These are phyloP conservation scores for Phaffia australis DNA, from an alignment of 768 basidiomycete genomes.

Conservation along the genomic window DNA sequence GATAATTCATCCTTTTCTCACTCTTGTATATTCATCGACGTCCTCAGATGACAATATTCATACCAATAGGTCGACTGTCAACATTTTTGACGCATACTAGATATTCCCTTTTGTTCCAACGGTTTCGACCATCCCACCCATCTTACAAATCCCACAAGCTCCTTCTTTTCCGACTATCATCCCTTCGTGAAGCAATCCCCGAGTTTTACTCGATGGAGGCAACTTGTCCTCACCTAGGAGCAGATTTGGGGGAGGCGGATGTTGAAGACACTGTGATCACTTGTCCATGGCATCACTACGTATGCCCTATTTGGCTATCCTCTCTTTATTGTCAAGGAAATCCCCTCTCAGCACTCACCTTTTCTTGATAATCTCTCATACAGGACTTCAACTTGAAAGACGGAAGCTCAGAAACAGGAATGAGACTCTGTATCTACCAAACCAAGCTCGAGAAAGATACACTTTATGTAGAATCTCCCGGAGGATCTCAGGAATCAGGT, in stretches of 20 bases:
- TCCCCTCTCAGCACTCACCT: too few species aligned
- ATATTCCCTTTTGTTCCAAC: slow-evolving; percentile 36
- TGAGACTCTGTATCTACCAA: slow-evolving; percentile 56
- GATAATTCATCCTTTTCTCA: too few species aligned
- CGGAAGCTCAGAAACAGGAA: slow-evolving; percentile 58
- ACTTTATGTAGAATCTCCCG: slow-evolving; percentile 55
- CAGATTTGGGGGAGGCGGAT: slow-evolving; percentile 49
- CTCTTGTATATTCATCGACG: too few species aligned
- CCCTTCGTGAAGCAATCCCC: slow-evolving; percentile 16
- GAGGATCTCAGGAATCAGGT: slow-evolving; percentile 40
- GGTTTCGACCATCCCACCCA: slow-evolving; percentile 51
- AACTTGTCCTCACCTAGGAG: slow-evolving; percentile 67
- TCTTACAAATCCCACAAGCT: slow-evolving; percentile 52
- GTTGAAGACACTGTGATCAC: slow-evolving; percentile 45
- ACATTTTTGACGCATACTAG: slow-evolving; percentile 46
- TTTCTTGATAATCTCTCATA: too few species aligned
- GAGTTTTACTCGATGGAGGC: slow-evolving; percentile 71
- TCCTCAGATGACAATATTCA: slow-evolving; percentile 5
- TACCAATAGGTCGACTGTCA: slow-evolving; percentile 25
- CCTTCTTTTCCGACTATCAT: slow-evolving; percentile 54
- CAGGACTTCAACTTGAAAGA: slow-evolving; percentile 34
- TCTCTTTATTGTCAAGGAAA: not conserved
- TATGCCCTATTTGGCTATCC: slow-evolving; percentile 50
- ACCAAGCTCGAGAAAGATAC: slow-evolving; percentile 42
- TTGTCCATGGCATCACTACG: slow-evolving; percentile 65